phyloP scores from a whole-genome alignment of 2,329 filamentous ascomycete genomes.

The Fusarium vanettenii region DNA sequence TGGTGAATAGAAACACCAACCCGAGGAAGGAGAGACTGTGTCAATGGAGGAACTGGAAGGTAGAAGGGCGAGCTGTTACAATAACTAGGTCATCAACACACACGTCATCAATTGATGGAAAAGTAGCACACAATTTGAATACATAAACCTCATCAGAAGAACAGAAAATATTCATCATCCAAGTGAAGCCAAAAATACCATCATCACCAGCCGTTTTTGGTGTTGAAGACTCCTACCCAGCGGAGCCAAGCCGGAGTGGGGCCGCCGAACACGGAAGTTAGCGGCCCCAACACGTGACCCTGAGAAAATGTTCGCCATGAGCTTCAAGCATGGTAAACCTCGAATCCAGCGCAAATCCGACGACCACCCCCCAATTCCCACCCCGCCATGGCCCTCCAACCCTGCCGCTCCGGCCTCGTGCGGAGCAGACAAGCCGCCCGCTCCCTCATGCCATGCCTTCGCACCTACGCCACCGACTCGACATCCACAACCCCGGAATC shows the following conservation, averaged over 20 bases:
- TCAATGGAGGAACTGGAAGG: background rate
- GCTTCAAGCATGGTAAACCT: constrained; percentile 26
- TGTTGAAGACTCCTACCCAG: constrained; percentile 12
- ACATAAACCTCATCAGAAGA: background rate
- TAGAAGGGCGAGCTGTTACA: background rate
- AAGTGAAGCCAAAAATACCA: constrained; percentile 16
- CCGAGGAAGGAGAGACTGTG: background rate
- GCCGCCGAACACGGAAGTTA: constrained; percentile 21
- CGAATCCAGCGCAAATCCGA: constrained; percentile 6
- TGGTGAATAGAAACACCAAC: background rate
- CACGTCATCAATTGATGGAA: background rate
- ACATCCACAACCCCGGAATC: constrained; percentile 36
- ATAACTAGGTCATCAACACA: background rate
- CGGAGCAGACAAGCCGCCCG: constrained; percentile 41
- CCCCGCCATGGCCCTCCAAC: constrained; percentile 48
- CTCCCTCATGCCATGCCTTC: constrained; percentile 38
- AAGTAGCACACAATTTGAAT: background rate
- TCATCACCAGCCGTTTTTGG: constrained; percentile 2
- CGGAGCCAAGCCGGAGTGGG: constrained; percentile 31
- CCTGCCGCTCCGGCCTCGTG: constrained; percentile 46
- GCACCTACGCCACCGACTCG: constrained; percentile 46
- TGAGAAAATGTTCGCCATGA: constrained; percentile 48
- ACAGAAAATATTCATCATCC: background rate
- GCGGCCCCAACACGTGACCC: constrained; percentile 43
- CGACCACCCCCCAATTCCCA: constrained; percentile 15